Percentiles rank a stretch among this genome's conserved stretches.
phyloP scores from a whole-genome alignment of 2,329 filamentous ascomycete genomes.

The Escovopsis sp. region DNA sequence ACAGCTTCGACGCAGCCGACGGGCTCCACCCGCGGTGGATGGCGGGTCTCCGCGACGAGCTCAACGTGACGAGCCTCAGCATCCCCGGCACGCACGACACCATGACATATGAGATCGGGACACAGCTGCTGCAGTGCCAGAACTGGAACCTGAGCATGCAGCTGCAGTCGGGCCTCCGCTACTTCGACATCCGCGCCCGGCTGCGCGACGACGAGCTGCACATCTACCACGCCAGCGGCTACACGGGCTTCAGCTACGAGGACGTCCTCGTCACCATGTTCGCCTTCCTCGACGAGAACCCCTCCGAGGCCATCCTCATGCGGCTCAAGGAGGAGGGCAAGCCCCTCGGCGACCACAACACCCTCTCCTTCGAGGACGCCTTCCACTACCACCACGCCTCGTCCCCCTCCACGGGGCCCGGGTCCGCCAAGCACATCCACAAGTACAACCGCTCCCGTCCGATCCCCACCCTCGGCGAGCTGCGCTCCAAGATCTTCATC shows the following conservation, averaged over 20 bases:
- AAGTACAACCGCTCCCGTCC: constrained; percentile 16
- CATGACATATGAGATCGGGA: constrained; percentile 29
- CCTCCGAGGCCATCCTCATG: constrained; percentile 32
- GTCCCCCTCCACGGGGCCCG: constrained; percentile 19
- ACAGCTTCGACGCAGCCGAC: constrained; percentile 27
- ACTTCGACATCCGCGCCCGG: constrained; percentile 34
- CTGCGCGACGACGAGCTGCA: constrained; percentile 27
- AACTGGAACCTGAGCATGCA: constrained; percentile 30
- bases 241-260: constrained; percentile 29
- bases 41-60: constrained; percentile 25
- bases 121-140: constrained; percentile 29
- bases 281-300: constrained; percentile 29
- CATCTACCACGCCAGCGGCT: constrained; percentile 31
- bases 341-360: constrained; percentile 21
- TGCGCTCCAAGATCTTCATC: constrained; percentile 31
- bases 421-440: constrained; percentile 23
- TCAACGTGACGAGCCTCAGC: constrained; percentile 28
- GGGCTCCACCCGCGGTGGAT: constrained; percentile 26
- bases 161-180: constrained; percentile 31
- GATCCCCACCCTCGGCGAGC: constrained; percentile 28
- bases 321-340: constrained; percentile 33
- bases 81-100: constrained; percentile 40
- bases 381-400: constrained; percentile 26
- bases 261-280: constrained; percentile 29
- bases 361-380: constrained; percentile 28